Base-by-base conservation (phyloP, 2,329 filamentous ascomycete species). In the Xylariaceae sp. region DNA sequence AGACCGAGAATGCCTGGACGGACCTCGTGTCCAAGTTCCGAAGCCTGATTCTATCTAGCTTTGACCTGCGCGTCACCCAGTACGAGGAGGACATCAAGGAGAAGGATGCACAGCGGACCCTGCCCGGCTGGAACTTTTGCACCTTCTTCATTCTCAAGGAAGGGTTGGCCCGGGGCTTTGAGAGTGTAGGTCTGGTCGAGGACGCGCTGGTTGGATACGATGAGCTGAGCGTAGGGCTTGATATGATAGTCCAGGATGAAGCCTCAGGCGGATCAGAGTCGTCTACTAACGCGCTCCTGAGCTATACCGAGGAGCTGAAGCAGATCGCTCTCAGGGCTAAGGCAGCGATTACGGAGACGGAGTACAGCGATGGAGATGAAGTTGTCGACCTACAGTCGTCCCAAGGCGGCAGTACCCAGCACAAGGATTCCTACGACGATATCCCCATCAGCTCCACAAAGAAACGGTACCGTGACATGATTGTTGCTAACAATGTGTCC, bases 141-240 rank as follows among this genome's bases (percentile, higher is more conserved):
- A 99, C 95, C 0, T 99, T 99, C 71, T 99, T 99, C 71, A 93
- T 99, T 16, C 81, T 99, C 7, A 99, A 99, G 69, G 95, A 99
- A 73, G 95, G 95, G 0, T 77, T 99, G 37, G 93, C 95, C 1
- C 84, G 91, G 63, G 96, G 93, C 0, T 96, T 99, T 64, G 96
- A 99, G 73, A 98, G 91, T 70, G 93, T 98, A 2, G 96, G 96
- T 0, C 79, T 99, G 9, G 91, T 97, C 7, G 95, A 99, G 69
- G 95, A 99, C 79, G 93, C 95, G 2, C 77, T 99, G 40, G 90
- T 95, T 3, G 91, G 92, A 14, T 99, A 99, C 66, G 95, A 98
- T 71, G 93, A 99, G 75, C 84, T 99, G 9, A 90, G 90, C 42
- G 86, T 93, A 48, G 93, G 93, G 0, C 79, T 99, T 26, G 93